Percentiles rank a stretch among this genome's conserved stretches.
Conservation (phyloP, 1,139 yeast genomes). For the Arxiozyma slooffiae region DNA sequence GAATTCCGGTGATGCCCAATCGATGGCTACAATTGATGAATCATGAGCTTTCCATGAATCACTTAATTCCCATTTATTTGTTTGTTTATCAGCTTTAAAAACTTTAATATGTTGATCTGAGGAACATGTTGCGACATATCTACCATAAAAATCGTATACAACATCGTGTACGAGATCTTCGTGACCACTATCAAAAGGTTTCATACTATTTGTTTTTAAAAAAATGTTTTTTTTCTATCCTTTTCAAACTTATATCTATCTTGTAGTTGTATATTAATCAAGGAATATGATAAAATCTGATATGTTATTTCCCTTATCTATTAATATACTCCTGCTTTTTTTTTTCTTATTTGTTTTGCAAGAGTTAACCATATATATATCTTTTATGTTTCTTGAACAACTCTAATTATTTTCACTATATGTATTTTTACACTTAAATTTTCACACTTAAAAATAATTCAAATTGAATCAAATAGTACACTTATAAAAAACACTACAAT, state of each 20-base stretch:
- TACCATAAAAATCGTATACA: conserved; percentile 83
- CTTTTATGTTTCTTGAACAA: background rate
- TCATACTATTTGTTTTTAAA: conserved; percentile 27
- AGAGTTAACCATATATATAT: too few relatives aligned
- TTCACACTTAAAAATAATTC: too few relatives aligned
- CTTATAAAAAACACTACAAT: background rate
- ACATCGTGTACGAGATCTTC: conserved; percentile 85
- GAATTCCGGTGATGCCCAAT: conserved; percentile 93
- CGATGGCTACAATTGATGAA: conserved; percentile 67
- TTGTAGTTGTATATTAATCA: background rate
- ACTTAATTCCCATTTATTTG: conserved; percentile 60
- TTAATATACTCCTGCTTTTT: too few relatives aligned
- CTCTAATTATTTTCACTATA: too few relatives aligned
- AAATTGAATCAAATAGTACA: too few relatives aligned
- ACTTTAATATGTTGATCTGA: conserved; percentile 88
- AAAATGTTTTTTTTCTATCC: background rate
- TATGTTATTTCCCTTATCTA: background rate
- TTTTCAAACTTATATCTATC: background rate
- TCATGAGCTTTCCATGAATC: conserved; percentile 96
- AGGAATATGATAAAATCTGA: background rate
- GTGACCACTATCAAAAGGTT: conserved; percentile 79
- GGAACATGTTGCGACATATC: conserved; percentile 81
- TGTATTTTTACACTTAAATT: too few relatives aligned
- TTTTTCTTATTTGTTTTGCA: too few relatives aligned
- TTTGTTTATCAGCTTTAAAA: conserved; percentile 55